phyloP scores from a whole-genome alignment of 2,329 filamentous ascomycete species.

The Pseudogymnoascus sp. region DNA sequence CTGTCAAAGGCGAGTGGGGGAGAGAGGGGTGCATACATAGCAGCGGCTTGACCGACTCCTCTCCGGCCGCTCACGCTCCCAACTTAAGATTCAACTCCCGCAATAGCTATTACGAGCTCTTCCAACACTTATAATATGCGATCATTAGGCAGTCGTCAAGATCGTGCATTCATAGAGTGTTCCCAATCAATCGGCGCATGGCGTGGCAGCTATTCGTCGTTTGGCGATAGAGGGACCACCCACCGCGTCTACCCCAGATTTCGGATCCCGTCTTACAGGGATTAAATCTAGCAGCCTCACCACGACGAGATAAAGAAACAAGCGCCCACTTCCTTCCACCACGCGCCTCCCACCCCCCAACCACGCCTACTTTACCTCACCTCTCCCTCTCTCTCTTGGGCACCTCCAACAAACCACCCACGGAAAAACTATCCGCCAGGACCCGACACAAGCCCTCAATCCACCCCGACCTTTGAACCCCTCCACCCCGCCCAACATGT shows the following conservation, averaged over 20 bases:
- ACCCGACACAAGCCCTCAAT: neutral
- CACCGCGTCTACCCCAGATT: conserved; percentile 4
- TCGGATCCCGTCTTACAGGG: neutral
- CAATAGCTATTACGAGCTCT: conserved; percentile 6
- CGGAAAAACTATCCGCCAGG: neutral
- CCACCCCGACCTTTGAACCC: conserved; percentile 2
- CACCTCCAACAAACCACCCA: neutral
- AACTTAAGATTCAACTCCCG: neutral
- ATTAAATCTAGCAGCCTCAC: conserved; percentile 4
- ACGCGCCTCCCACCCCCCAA: neutral
- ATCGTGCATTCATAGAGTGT: neutral
- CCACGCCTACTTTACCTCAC: neutral
- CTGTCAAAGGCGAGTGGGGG: neutral
- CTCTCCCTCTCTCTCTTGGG: neutral
- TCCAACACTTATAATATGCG: neutral
- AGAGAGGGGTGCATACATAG: neutral
- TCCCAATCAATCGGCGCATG: neutral
- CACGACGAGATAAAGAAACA: conserved; percentile 3
- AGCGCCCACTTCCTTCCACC: neutral
- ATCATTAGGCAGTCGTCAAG: neutral
- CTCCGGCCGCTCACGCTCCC: neutral
- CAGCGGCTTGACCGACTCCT: conserved; percentile 1
- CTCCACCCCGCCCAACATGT: conserved; percentile 14
- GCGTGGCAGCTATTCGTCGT: conserved; percentile 2
- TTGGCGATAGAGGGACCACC: conserved; percentile 6